phyloP scores from a whole-genome alignment of 2,329 filamentous ascomycete species.

The Emydomyces testavorans region DNA sequence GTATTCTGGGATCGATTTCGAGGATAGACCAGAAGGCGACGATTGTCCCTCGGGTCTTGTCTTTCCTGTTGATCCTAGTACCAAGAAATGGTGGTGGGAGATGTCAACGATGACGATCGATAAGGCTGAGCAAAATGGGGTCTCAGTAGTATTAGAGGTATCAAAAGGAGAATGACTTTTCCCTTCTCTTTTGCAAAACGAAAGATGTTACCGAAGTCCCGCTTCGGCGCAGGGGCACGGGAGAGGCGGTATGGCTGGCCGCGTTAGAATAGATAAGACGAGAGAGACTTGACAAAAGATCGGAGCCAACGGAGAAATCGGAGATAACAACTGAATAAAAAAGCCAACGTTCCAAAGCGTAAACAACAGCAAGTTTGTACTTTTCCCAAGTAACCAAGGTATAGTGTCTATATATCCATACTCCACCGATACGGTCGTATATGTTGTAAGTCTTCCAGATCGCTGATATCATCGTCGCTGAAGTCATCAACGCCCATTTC shows the following conservation, averaged over 20 bases:
- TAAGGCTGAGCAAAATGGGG: not conserved
- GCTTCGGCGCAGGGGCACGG: not conserved
- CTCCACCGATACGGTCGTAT: conserved; percentile 35
- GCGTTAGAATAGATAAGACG: not conserved
- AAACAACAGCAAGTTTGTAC: not conserved
- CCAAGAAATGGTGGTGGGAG: not conserved
- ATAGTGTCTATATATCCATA: conserved; percentile 31
- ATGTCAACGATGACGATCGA: not conserved
- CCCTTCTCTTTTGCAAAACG: not conserved
- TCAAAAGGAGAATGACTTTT: not conserved
- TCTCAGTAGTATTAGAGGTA: not conserved
- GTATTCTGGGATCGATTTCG: too few relatives aligned
- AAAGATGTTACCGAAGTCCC: not conserved
- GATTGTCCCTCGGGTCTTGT: not conserved
- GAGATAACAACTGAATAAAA: not conserved
- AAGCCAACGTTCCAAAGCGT: not conserved
- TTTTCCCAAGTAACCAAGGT: not conserved
- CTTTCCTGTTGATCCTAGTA: not conserved
- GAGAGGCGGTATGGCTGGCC: not conserved
- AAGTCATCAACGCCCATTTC: conserved; percentile 5
- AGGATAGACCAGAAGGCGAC: not conserved
- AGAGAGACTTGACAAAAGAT: not conserved
- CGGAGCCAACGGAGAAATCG: not conserved
- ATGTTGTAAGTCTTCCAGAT: conserved; percentile 20
- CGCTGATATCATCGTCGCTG: conserved; percentile 1